phyloP scores from a whole-genome alignment of 176 grass and related monocot species.

The Carex pumila region DNA sequence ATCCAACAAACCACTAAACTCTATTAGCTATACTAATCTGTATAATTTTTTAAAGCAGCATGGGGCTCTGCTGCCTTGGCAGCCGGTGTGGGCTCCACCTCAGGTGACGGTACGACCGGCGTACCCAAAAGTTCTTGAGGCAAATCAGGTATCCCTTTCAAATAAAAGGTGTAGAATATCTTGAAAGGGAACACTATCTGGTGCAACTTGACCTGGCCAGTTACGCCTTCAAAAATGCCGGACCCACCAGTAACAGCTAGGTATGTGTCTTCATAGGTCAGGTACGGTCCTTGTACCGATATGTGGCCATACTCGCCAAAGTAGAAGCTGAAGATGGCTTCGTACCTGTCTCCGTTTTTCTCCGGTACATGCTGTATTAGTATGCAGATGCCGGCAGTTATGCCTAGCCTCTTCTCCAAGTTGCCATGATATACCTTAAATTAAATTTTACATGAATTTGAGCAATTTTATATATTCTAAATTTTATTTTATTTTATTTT shows the following conservation, averaged over 20 bases:
- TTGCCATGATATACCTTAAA: constrained; percentile 65
- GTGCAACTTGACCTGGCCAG: constrained; percentile 73
- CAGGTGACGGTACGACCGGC: constrained; percentile 48
- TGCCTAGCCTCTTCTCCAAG: constrained; percentile 69
- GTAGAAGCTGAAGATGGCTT: constrained; percentile 75
- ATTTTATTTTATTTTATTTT: background rate
- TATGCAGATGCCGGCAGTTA: constrained; percentile 62
- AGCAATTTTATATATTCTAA: background rate
- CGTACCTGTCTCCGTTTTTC: constrained; percentile 74
- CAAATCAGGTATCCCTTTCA: constrained; percentile 67
- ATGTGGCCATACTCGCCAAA: constrained; percentile 88
- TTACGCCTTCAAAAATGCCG: constrained; percentile 60
- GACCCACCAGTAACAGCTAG: constrained; percentile 69
- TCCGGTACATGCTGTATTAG: constrained; percentile 84
- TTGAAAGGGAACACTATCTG: constrained; percentile 89
- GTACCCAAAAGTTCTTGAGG: constrained; percentile 56
- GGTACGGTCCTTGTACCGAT: constrained; percentile 63
- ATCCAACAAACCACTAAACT: background rate
- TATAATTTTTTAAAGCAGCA: constrained; percentile 57
- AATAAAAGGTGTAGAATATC: constrained; percentile 92
- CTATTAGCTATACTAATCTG: constrained; percentile 35
- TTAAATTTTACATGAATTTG: background rate
- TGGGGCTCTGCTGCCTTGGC: constrained; percentile 64
- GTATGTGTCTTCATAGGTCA: constrained; percentile 84
- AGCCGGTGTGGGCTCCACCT: constrained; percentile 61